Conservation (phyloP, 2,329 filamentous ascomycete genomes). For the Dendrostoma leiphaemia region DNA sequence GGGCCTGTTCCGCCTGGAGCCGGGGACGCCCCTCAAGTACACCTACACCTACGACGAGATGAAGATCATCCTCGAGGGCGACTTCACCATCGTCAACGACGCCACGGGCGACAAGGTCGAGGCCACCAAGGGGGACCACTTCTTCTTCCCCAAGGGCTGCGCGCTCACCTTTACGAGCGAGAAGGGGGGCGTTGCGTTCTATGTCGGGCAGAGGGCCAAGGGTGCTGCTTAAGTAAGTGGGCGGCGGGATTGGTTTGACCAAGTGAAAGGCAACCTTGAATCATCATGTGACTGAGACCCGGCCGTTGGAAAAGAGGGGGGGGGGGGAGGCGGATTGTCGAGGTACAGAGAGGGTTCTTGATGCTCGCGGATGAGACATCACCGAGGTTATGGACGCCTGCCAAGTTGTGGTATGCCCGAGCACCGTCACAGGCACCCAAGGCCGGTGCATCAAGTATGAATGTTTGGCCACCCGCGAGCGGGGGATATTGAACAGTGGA, state of each 20-base stretch:
- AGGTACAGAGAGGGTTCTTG: too few species aligned
- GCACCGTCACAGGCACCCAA: too few species aligned
- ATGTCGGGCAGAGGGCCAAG: conserved; percentile 39
- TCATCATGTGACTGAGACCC: background rate
- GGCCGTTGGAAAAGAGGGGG: too few species aligned
- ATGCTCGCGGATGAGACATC: too few species aligned
- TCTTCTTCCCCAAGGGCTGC: conserved; percentile 65
- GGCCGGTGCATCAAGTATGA: too few species aligned
- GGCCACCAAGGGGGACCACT: conserved; percentile 62
- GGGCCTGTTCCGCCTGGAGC: conserved; percentile 67
- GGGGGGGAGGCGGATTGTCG: too few species aligned
- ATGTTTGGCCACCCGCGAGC: too few species aligned
- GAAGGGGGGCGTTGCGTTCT: conserved; percentile 61
- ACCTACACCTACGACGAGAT: conserved; percentile 67
- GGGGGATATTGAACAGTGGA: too few species aligned
- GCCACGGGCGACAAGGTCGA: conserved; percentile 58
- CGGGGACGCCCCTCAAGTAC: conserved; percentile 66
- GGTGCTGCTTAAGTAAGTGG: conserved; percentile 24
- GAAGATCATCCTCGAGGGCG: conserved; percentile 70
- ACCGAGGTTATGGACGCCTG: too few species aligned
- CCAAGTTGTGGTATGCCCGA: too few species aligned
- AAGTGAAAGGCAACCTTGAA: background rate
- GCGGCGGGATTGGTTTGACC: background rate
- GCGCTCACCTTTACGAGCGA: conserved; percentile 66
- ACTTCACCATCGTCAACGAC: conserved; percentile 60